A percentile compares a stretch with the other conserved stretches of the same genome.
Conservation (phyloP, 352 stramenopile species). For the Phytophthora rubi region DNA sequence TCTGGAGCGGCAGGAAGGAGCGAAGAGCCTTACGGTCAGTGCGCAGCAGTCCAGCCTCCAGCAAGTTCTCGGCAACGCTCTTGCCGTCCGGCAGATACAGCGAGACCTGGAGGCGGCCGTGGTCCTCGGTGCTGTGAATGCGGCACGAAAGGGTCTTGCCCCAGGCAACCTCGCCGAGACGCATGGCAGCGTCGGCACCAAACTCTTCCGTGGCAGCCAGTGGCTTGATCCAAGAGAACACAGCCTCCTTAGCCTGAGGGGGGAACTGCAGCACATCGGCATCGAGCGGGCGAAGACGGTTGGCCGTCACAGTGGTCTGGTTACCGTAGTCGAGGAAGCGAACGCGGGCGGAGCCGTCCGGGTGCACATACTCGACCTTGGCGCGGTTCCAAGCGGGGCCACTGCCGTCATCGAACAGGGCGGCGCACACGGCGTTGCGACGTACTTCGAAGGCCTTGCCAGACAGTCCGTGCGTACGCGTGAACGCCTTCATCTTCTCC, state of each 20-base stretch:
- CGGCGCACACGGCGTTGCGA: constrained; percentile 90
- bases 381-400: constrained; percentile 95
- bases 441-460: constrained; percentile 93
- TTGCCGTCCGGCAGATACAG: constrained; percentile 77
- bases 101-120: constrained; percentile 74
- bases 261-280: constrained; percentile 89
- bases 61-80: constrained; percentile 90
- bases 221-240: constrained; percentile 88
- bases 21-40: constrained; percentile 87
- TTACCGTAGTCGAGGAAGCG: constrained; percentile 98
- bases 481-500: constrained; percentile 95
- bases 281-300: constrained; percentile 91
- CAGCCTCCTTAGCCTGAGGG: constrained; percentile 86
- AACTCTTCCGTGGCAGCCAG: constrained; percentile 91
- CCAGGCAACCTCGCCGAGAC: constrained; percentile 92
- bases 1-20: constrained; percentile 63
- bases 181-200: constrained; percentile 91
- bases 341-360: constrained; percentile 74
- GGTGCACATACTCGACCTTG: constrained; percentile 85
- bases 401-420: constrained; percentile 96
- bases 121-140: constrained; percentile 75
- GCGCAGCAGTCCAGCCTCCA: constrained; percentile 89
- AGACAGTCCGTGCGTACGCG: constrained; percentile 82
- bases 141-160: constrained; percentile 89
- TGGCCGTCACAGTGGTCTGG: constrained; percentile 81